phyloP scores from a whole-genome alignment of 257 asterid species.

The Penstemon eatonii region DNA sequence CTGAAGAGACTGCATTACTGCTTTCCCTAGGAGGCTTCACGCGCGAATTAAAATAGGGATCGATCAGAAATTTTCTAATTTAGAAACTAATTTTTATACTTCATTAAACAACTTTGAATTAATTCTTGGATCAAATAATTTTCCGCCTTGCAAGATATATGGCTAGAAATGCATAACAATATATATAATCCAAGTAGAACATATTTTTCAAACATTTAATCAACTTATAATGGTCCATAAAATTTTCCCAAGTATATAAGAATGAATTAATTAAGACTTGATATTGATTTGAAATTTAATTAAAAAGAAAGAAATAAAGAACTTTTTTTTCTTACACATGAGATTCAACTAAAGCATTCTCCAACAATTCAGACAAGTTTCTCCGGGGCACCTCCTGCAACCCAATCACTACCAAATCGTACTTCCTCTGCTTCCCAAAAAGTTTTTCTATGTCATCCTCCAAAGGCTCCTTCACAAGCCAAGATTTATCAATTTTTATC shows the following conservation, averaged over 20 bases:
- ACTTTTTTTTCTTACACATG: slow-evolving; percentile 55
- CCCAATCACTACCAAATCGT: slow-evolving; percentile 63
- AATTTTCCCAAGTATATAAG: too few species aligned
- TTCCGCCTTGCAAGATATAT: too few species aligned
- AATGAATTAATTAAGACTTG: too few species aligned
- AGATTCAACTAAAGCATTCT: slow-evolving; percentile 43
- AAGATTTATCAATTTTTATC: too few species aligned
- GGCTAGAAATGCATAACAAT: background rate
- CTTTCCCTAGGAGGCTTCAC: slow-evolving; percentile 50
- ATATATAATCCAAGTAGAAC: background rate
- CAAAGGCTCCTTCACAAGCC: slow-evolving; percentile 36
- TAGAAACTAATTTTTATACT: too few species aligned
- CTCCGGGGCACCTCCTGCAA: slow-evolving; percentile 64
- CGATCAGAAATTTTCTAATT: too few species aligned
- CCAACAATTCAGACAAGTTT: slow-evolving; percentile 45
- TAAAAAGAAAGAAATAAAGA: too few species aligned
- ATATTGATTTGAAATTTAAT: too few species aligned
- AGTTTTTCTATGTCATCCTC: slow-evolving; percentile 51
- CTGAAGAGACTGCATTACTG: slow-evolving; percentile 66
- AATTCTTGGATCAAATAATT: too few species aligned
- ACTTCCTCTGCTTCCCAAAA: slow-evolving; percentile 50
- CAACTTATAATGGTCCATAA: background rate
- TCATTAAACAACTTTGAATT: too few species aligned
- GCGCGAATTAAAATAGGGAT: background rate
- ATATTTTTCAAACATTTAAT: background rate